These are phyloP conservation scores for Bonia amplexicaulis DNA, from an alignment of 176 grass and related monocot species.

Conservation along the genomic window DNA sequence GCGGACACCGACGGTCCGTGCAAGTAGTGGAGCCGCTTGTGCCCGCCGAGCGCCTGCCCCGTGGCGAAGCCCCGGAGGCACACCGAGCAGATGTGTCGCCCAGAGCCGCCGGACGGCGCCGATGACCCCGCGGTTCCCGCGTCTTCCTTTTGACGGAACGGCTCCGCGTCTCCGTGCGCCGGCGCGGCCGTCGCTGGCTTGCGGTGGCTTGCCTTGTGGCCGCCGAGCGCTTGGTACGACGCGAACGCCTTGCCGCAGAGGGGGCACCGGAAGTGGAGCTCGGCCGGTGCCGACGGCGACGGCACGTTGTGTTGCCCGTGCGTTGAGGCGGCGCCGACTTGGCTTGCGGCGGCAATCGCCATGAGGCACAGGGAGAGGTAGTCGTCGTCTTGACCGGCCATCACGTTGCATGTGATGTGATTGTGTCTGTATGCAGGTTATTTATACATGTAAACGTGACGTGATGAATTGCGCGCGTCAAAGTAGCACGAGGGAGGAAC, in stretches of 20 bases:
- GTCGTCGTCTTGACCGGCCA: conserved; percentile 7
- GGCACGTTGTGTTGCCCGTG: neutral
- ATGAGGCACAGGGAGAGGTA: conserved; percentile 17
- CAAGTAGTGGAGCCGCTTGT: conserved; percentile 64
- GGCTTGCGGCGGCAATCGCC: conserved; percentile 13
- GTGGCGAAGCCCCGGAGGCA: conserved; percentile 44
- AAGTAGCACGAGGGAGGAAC: neutral
- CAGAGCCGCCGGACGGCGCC: neutral
- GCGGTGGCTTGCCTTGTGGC: conserved; percentile 69
- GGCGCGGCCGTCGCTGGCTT: neutral
- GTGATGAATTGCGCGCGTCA: neutral
- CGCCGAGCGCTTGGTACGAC: conserved; percentile 64
- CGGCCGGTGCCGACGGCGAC: neutral
- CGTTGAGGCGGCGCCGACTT: neutral
- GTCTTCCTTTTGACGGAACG: too few relatives aligned
- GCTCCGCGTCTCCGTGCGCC: neutral
- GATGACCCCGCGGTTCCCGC: too few relatives aligned
- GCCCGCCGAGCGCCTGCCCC: conserved; percentile 73
- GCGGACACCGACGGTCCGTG: conserved; percentile 30
- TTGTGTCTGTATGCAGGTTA: too few relatives aligned
- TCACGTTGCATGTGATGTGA: neutral
- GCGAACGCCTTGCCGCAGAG: conserved; percentile 56
- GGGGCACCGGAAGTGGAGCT: conserved; percentile 30
- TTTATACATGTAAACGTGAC: neutral
- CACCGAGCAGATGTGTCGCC: conserved; percentile 46